Base-by-base conservation (phyloP, 352 stramenopile genomes). In the Phytophthora melonis region DNA sequence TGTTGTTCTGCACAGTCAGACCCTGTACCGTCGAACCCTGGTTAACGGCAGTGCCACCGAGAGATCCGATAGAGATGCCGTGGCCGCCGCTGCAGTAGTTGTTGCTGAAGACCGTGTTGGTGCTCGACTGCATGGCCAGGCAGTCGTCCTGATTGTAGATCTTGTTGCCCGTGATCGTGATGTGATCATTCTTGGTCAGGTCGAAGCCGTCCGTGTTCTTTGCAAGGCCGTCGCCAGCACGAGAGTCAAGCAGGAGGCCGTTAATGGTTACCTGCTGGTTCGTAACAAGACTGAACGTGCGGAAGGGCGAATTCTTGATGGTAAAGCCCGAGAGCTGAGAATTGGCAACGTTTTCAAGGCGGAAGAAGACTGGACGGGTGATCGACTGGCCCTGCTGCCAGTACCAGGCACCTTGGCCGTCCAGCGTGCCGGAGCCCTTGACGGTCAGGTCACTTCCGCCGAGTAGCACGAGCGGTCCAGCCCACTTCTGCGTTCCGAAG, bases 331-430 rank as follows among this genome's bases (percentile, higher is more conserved):
- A 73, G 1, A 83, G 27, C 8, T 53, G 72, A 10, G 76, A 83
- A 27, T 41, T 21, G 39, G 56, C 7, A 27, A 58, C 63, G n/a
- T 58, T 30, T 19, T 63, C 25, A 1, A 70, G 53, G 19, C 56
- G 56, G 39, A 70, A 70, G 63, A 70, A 70, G 27, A 70, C 63
- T 1, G 63, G 63, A 2, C 53, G 58, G 5, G 54, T 78, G 49
- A 80, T 57, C 18, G 52, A 68, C 25, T 63, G 36, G 16, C 68
- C 70, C 25, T 82, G 65, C 41, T 72, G 66, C 76, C 75, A 82
- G 72, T 82, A 82, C 72, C 66, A 78, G 1, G 34, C 14, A 10
- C 76, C 72, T 39, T 80, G 72, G n/a, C 76, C 76, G 16, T 82
- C 76, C 4, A 82, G 66, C 1, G 58, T 78, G 13, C 75, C 75